phyloP scores from a whole-genome alignment of 78 protist genomes.

The Dictyostelium intermedium region DNA sequence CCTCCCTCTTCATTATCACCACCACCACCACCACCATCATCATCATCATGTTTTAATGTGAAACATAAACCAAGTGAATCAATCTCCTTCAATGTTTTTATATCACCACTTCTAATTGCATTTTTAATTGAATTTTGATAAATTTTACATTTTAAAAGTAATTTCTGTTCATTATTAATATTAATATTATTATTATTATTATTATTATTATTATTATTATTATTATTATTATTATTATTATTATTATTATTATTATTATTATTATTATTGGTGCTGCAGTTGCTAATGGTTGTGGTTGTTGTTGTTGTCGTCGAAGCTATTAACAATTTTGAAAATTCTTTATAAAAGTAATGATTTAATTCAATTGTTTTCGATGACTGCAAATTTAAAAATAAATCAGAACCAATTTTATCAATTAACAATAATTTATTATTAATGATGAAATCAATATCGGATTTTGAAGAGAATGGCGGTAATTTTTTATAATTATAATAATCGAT shows the following conservation, averaged over 20 bases:
- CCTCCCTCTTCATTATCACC: no score
- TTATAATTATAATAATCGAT: neutral
- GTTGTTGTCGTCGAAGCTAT: neutral
- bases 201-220: neutral
- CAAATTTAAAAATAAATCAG: neutral
- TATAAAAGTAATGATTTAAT: neutral
- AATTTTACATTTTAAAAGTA: neutral
- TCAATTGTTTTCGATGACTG: neutral
- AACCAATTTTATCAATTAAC: neutral
- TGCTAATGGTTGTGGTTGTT: neutral
- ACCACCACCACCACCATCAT: neutral
- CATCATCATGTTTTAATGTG: neutral
- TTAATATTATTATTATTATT: neutral
- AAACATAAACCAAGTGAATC: neutral
- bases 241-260: neutral
- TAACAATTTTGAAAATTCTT: neutral
- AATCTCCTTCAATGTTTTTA: neutral
- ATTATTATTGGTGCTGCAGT: neutral
- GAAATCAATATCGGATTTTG: neutral
- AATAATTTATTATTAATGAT: neutral
- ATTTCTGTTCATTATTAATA: neutral
- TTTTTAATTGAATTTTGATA: neutral
- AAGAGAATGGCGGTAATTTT: neutral
- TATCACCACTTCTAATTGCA: neutral
- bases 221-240: slow-evolving; percentile 13